A percentile compares a stretch with the other conserved stretches of the same genome.
phyloP scores from a whole-genome alignment of 176 grass and related monocot species.

The Phoenix dactylifera region DNA sequence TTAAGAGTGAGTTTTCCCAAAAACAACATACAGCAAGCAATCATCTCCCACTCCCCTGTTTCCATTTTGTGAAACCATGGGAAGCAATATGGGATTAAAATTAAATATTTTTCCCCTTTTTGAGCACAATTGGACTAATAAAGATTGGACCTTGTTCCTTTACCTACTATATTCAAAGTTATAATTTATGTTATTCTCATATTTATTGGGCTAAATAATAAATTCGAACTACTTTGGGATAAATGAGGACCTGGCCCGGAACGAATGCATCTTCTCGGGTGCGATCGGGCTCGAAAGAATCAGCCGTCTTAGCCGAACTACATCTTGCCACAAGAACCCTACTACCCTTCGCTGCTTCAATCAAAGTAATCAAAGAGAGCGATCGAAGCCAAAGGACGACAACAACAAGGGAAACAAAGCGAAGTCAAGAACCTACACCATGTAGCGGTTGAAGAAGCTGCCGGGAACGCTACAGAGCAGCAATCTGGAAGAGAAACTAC shows the following conservation, averaged over 20 bases:
- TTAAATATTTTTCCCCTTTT: too few relatives aligned
- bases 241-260: constrained; percentile 34
- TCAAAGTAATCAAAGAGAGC: constrained; percentile 3
- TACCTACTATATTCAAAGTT: too few relatives aligned
- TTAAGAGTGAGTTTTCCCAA: too few relatives aligned
- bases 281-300: constrained; percentile 37
- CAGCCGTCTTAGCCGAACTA: constrained; percentile 14
- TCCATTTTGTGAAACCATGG: too few relatives aligned
- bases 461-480: neutral
- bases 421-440: neutral
- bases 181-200: too few relatives aligned
- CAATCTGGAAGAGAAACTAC: neutral
- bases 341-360: constrained; percentile 26
- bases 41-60: too few relatives aligned
- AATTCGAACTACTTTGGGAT: neutral
- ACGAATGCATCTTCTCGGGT: constrained; percentile 4
- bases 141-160: too few relatives aligned
- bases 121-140: too few relatives aligned
- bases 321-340: constrained; percentile 11
- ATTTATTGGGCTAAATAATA: too few relatives aligned
- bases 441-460: constrained; percentile 8
- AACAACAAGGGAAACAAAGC: neutral
- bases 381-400: neutral
- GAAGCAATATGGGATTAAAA: too few relatives aligned
- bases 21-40: too few relatives aligned